Evolutionary conservation across 2,329 filamentous ascomycete species (phyloP).

Genomic region (Albophoma yamanashiensis): DNA sequence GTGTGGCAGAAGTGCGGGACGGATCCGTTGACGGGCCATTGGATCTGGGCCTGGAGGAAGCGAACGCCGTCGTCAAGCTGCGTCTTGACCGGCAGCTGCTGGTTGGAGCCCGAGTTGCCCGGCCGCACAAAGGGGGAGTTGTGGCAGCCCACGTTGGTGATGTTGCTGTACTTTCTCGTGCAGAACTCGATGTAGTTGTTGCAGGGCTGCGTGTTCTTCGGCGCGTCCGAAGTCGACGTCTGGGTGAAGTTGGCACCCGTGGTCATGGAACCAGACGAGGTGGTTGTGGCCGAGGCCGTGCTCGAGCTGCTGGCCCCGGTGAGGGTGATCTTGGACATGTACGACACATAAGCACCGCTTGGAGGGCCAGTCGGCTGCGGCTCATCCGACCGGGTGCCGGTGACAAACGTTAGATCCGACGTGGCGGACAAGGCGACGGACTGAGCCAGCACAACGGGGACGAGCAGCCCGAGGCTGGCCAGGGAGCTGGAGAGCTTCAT

Average conservation of each 20-base stretch:
- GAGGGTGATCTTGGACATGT: conserved; percentile 30
- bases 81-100: conserved; percentile 52
- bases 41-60: conserved; percentile 53
- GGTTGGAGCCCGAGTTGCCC: conserved; percentile 68
- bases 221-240: conserved; percentile 23
- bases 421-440: conserved; percentile 21
- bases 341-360: conserved; percentile 33
- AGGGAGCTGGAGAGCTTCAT: conserved; percentile 12
- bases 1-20: conserved; percentile 73
- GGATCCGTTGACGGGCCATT: conserved; percentile 39
- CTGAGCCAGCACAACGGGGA: conserved; percentile 11
- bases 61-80: conserved; percentile 72
- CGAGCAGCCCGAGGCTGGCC: conserved; percentile 11
- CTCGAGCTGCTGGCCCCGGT: conserved; percentile 15
- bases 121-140: conserved; percentile 67
- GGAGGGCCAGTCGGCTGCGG: conserved; percentile 27
- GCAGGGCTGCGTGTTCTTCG: conserved; percentile 67
- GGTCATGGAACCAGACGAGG: conserved; percentile 24
- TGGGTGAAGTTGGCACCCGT: conserved; percentile 27
- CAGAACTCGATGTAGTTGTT: conserved; percentile 74
- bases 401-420: conserved; percentile 23
- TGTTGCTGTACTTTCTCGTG: conserved; percentile 65
- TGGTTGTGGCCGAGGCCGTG: conserved; percentile 16
- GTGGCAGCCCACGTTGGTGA: conserved; percentile 68
- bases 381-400: conserved; percentile 24